Base-by-base conservation (phyloP, 2,329 filamentous ascomycete genomes). In the Fusarium sp. region DNA sequence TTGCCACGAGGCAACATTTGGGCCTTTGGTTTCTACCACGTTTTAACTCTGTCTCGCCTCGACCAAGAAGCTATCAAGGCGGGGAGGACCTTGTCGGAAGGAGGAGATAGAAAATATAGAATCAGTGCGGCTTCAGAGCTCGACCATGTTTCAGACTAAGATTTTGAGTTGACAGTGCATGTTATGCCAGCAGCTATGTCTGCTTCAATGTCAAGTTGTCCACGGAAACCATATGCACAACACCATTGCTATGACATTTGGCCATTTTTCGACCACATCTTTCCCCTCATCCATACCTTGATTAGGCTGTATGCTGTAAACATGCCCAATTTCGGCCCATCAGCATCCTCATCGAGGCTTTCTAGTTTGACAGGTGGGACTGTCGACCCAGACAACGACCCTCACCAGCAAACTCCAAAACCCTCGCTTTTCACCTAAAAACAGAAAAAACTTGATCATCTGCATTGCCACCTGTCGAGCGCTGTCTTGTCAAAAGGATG, bases 391-490 rank as follows among this genome's bases (percentile, higher is more conserved):
- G 67, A 68, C 70, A 67, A 77, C 66, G 73, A 63, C 74, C 72
- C 58, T 57, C 50, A 60, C 16, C 37, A 46, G 54, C 30, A 50
- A 57, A 57, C 33, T 50, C 33, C 18, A 40, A 66, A 38, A 64
- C 23, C 23, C 40, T 38, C 46, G 53, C n/a, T 40, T 38, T 30
- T 64, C 25, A 42, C 53, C 52, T 32, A 59, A 69, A 53, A 30
- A 61, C 62, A 59, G 68, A 65, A 47, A 67, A 64, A 61, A 10
- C 28, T 50, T 43, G 43, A 58, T 33, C 54, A 30, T 60, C 75
- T 75, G 76, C 76, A 76, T 37, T 69, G 76, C 69, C 76, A 78
- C 64, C 52, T 78, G 76, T 76, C 73, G 66, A 65, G 35, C 56
- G 61, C 46, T 75, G 76, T 73, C 73, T 77, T 72, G 75, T 63